Base-by-base conservation (phyloP, 495 filamentous ascomycete species). In the Penicillium subrubescens region DNA sequence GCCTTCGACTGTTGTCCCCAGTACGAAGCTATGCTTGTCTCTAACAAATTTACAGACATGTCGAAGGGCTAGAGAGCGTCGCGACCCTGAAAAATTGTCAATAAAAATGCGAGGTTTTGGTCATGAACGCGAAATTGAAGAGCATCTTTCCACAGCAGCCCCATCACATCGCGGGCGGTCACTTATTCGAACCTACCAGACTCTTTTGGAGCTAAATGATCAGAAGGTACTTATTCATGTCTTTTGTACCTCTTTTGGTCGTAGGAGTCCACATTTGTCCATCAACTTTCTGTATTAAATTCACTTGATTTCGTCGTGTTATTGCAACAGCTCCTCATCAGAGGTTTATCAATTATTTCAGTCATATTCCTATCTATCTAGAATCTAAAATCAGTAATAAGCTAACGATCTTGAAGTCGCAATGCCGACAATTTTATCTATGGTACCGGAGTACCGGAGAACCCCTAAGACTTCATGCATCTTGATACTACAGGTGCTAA, bases 41-140 rank as follows among this genome's bases (percentile, higher is more conserved):
- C 73, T 77, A 66, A 76, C 66, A 73, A 74, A 62, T 17, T 67
- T 64, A 65, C 46, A 77, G 73, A 63, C 64, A 71, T 69, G 63
- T 63, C 19, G 65, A 75, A 70, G 73, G 75, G 43, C 64, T 76
- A 66, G 73, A 78, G 61, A 72, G 50, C 27, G 66, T 79, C 25
- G 76, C 82, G 58, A 72, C 76, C 70, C 57, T 84, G n/a, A 23
- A 82, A 84, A 69, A 78, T 75, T 52, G 57, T 63, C 56, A 75
- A 73, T 67, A 74, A 59, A 31, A 75, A 73, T 74, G 58, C 65
- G 31, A 71, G 59, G 35, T 69, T 61, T 73, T 70, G 55, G 68
- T 64, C 72, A 75, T 72, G 78, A 83, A 70, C 67, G 78, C 57
- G 66, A 76, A 33, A 56, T 81, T 64, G 68, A 73, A 67, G 59